Evolutionary conservation across 169 alveolate genomes (phyloP).

Genomic region (Plasmodium vivax): DNA sequence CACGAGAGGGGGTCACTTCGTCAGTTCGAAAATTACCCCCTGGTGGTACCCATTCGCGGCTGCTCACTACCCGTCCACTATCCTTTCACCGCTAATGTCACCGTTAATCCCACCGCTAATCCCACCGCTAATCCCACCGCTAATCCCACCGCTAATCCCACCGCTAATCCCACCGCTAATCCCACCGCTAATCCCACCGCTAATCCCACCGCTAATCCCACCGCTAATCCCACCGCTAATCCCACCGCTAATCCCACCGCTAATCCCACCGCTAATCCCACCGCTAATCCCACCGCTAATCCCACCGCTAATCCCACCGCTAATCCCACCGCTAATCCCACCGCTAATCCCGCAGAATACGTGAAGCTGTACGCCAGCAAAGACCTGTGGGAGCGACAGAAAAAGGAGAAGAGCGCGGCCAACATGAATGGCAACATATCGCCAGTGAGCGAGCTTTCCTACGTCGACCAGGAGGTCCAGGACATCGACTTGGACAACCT

Average conservation of each 20-base stretch:
- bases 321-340: too few species aligned
- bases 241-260: background rate
- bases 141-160: background rate
- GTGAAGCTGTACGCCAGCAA: conserved; percentile 85
- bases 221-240: background rate
- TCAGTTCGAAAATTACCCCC: background rate
- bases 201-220: background rate
- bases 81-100: background rate
- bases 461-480: conserved; percentile 61
- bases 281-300: background rate
- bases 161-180: background rate
- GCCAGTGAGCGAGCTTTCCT: conserved; percentile 66
- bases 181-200: background rate
- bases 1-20: background rate
- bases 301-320: background rate
- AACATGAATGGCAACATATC: conserved; percentile 61
- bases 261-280: background rate
- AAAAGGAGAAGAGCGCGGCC: conserved; percentile 39
- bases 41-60: background rate
- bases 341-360: conserved; percentile 75
- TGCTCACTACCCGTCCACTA: background rate
- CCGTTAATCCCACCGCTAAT: background rate
- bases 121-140: background rate
- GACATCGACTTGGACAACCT: conserved; percentile 57
- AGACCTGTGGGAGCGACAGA: conserved; percentile 81